Conservation (phyloP, 176 grass and related monocot species). For the Avena sativa region DNA sequence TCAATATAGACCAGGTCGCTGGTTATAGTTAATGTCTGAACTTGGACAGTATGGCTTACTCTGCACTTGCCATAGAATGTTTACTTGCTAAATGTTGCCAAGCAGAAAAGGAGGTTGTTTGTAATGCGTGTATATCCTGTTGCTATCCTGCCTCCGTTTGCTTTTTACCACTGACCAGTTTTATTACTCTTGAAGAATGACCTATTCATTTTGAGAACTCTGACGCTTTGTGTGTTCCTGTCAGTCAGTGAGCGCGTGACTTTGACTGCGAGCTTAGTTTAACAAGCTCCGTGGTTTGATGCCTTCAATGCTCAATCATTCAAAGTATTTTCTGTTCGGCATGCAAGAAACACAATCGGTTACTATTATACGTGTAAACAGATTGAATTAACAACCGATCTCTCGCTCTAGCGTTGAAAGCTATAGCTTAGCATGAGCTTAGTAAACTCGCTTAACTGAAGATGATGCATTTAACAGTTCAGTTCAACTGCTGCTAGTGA, state of each 20-base stretch:
- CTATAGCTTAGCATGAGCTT: too few relatives aligned
- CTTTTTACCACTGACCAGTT: too few relatives aligned
- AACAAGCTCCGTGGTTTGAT: neutral
- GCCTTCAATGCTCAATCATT: too few relatives aligned
- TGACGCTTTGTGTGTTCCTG: neutral
- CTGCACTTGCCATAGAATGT: too few relatives aligned
- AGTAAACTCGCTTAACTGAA: neutral
- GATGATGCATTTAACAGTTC: neutral
- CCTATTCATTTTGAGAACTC: too few relatives aligned
- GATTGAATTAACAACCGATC: neutral
- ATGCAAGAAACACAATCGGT: too few relatives aligned
- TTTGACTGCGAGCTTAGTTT: neutral
- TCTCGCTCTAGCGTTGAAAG: neutral
- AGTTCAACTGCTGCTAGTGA: neutral
- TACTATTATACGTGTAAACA: slow-evolving; percentile 1
- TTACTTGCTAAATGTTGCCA: too few relatives aligned
- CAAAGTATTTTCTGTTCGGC: too few relatives aligned
- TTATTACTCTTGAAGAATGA: too few relatives aligned
- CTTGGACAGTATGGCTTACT: too few relatives aligned
- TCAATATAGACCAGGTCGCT: neutral
- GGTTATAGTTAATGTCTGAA: neutral
- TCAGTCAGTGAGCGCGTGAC: neutral
- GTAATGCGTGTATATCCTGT: too few relatives aligned
- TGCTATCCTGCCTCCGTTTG: neutral
- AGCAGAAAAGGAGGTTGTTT: too few relatives aligned